These are phyloP conservation scores for Pythium apleroticum DNA, from an alignment of 352 stramenopile genomes.

Conservation along the genomic window DNA sequence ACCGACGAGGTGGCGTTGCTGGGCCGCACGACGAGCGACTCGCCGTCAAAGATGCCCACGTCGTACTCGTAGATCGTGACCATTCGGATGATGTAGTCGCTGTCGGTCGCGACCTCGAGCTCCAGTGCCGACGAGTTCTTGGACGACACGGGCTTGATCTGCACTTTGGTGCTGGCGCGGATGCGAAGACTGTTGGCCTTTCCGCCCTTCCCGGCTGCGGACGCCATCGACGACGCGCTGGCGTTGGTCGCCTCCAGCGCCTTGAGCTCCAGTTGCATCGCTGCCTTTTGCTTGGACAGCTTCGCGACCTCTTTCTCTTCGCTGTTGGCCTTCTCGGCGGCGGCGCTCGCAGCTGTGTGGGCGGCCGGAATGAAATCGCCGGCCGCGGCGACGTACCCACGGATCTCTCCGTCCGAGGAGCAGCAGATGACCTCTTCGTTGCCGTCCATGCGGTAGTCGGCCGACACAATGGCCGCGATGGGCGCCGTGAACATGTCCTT, in stretches of 20 bases:
- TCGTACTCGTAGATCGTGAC: constrained; percentile 86
- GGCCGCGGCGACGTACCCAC: constrained; percentile 55
- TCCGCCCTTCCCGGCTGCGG: constrained; percentile 30
- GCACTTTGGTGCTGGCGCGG: constrained; percentile 54
- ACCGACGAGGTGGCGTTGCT: constrained; percentile 43
- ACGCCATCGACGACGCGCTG: constrained; percentile 13
- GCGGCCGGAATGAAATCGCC: constrained; percentile 36
- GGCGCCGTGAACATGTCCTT: constrained; percentile 71
- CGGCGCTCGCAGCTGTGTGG: constrained; percentile 21
- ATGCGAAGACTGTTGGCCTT: constrained; percentile 48
- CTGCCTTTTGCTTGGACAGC: constrained; percentile 79
- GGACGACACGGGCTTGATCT: constrained; percentile 54
- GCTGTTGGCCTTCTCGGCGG: constrained; percentile 42
- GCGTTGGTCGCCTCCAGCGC: constrained; percentile 54
- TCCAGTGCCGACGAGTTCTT: constrained; percentile 62
- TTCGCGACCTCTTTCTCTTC: constrained; percentile 81
- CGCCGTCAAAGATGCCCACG: constrained; percentile 82
- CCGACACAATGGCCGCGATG: constrained; percentile 67
- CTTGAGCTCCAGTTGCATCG: constrained; percentile 77
- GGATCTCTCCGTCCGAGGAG: constrained; percentile 74
- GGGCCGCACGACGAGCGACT: constrained; percentile 74
- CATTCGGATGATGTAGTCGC: constrained; percentile 88
- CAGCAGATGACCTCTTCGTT: constrained; percentile 90
- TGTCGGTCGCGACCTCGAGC: constrained; percentile 83
- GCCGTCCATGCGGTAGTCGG: constrained; percentile 89